phyloP scores from a whole-genome alignment of 73 alveolate genomes.

The Paramecium bursaria region DNA sequence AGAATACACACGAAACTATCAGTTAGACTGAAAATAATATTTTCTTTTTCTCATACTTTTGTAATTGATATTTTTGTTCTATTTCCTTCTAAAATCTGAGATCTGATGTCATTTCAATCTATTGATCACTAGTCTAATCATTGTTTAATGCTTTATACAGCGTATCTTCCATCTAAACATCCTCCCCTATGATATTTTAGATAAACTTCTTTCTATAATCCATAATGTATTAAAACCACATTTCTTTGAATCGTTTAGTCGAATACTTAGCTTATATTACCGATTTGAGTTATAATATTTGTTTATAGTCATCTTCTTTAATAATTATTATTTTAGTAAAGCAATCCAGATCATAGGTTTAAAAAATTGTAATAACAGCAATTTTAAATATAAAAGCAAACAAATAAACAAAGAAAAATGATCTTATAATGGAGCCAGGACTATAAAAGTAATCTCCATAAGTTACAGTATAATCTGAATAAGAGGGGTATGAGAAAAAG shows the following conservation, averaged over 20 bases:
- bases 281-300: not conserved
- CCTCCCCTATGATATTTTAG: constrained; percentile 12
- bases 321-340: not conserved
- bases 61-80: constrained; percentile 6
- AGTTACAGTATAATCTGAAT: constrained; percentile 11
- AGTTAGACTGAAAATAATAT: too few species aligned
- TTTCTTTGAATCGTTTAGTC: not conserved
- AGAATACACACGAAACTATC: not conserved
- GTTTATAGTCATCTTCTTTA: not conserved
- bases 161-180: constrained; percentile 39
- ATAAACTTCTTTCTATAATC: constrained; percentile 13
- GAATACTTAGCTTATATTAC: not conserved
- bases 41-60: not conserved
- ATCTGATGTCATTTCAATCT: constrained; percentile 17
- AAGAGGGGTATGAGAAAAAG: not conserved
- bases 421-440: constrained; percentile 54
- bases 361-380: not conserved
- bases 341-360: constrained; percentile 20
- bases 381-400: constrained; percentile 32
- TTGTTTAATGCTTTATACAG: constrained; percentile 36
- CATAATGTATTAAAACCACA: not conserved
- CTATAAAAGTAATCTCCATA: constrained; percentile 54
- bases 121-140: constrained; percentile 4
- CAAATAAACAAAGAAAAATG: constrained; percentile 8
- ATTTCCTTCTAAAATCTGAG: constrained; percentile 6